Conservation (phyloP, 306 rosid genomes). For the Cajanus cajan region DNA sequence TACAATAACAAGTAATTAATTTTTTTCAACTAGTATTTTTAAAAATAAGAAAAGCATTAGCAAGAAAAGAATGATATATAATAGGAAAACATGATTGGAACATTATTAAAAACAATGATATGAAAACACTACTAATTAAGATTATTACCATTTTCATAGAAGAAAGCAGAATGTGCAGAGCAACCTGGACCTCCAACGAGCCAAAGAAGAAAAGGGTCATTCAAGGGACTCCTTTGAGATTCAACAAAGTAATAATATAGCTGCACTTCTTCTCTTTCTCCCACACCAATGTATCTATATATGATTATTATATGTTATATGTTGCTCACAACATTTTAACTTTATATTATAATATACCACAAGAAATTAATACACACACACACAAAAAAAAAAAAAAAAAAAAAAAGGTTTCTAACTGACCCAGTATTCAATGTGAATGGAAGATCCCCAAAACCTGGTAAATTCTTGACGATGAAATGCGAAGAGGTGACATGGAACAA, state of each 20-base stretch:
- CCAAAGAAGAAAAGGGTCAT: neutral
- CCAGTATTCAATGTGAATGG: neutral
- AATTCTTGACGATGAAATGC: neutral
- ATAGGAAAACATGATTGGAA: neutral
- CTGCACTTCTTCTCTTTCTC: neutral
- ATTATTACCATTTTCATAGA: constrained; percentile 6
- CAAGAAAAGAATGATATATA: neutral
- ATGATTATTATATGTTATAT: neutral
- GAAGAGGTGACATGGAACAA: neutral
- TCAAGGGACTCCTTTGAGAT: neutral
- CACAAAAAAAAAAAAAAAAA: neutral
- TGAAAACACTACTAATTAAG: too few species aligned
- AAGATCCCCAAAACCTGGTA: constrained; percentile 14
- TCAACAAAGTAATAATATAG: neutral
- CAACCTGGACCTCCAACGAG: constrained; percentile 7
- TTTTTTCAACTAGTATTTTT: neutral
- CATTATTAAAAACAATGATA: neutral
- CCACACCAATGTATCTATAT: neutral
- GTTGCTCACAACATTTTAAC: neutral
- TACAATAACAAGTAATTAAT: too few species aligned
- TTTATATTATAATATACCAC: neutral
- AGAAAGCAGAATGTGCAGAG: constrained; percentile 3
- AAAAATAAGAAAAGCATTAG: too few species aligned
- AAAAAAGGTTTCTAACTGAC: neutral
- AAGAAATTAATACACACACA: too few species aligned